Base-by-base conservation (phyloP, 2,329 filamentous ascomycete genomes). In the Falciphora oryzae region DNA sequence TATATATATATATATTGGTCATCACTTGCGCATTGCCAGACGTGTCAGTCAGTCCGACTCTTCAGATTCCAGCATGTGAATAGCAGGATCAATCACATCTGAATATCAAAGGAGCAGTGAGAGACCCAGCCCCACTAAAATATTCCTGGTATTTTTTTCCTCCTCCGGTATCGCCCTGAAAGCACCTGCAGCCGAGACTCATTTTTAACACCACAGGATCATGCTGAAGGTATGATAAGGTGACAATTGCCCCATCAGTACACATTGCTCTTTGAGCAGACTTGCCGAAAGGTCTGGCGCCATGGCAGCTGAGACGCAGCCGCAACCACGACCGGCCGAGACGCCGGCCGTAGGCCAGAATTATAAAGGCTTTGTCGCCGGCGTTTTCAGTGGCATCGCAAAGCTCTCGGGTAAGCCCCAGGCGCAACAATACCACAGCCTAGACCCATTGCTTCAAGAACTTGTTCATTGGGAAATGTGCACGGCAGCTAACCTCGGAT, bases 351-450 rank as follows among this genome's bases (percentile, higher is more conserved):
- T 67, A 71, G 84, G n/a, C 22, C 44, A 80, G 69, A 89, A 91
- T 74, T 98, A 97, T 81, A 93, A 92, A 72, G 95, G 94, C n/a
- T 99, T 98, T 74, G 92, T 97, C 32, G 95, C 92, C 0, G 95
- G 95, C n/a, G 87, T 97, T 8, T 97, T 97, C 74, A 96, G 92
- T 53, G 95, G 95, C 29, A 89, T 98, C 72, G 89, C 93, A 65
- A 98, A 98, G 79, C 80, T 97, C 65, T 87, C 85, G 71, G 92
- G 92, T 94, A 77, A 70, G 84, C 78, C 22, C 60, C n/a, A 62
- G 58, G 28, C 10, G 5, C 31, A 25, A 27, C 27, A 35, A 22
- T 57, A 22, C 35, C 27, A 28, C 53, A 31, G 60, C 28, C 27
- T 28, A 7, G 16, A n/a, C 2, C 44, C 44, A n/a, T 22, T 28